These are phyloP conservation scores for Monilinia fructicola DNA, from an alignment of 2,329 filamentous ascomycete species.

Conservation along the genomic window DNA sequence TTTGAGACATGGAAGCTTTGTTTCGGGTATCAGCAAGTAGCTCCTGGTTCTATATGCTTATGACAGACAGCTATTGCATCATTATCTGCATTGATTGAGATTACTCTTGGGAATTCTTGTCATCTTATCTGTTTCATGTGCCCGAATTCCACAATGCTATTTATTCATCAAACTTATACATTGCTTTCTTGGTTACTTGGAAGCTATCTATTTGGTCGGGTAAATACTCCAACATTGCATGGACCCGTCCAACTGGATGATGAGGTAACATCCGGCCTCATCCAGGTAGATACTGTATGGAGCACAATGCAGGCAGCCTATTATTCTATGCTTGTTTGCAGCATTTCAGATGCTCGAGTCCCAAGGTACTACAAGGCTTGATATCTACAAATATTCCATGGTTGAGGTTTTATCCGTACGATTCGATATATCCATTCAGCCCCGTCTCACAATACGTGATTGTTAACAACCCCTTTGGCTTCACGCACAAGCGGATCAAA, in stretches of 20 bases:
- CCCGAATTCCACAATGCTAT: not conserved
- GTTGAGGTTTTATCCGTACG: not conserved
- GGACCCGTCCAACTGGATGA: not conserved
- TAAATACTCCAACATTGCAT: not conserved
- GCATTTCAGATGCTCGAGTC: slow-evolving; percentile 9
- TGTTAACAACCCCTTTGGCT: not conserved
- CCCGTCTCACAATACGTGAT: not conserved
- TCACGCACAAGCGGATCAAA: not conserved
- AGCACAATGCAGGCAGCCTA: slow-evolving; percentile 9
- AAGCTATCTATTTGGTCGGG: slow-evolving; percentile 1
- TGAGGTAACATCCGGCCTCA: slow-evolving; percentile 4
- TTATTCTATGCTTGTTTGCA: not conserved
- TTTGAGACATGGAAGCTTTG: not conserved
- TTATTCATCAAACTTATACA: not conserved
- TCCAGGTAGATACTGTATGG: not conserved
- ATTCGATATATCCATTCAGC: not conserved
- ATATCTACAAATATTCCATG: not conserved
- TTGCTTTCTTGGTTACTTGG: not conserved
- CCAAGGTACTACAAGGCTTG: slow-evolving; percentile 1
- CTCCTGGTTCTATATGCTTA: not conserved
- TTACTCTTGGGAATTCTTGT: slow-evolving; percentile 1
- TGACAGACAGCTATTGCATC: not conserved
- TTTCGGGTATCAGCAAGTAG: slow-evolving; percentile 3
- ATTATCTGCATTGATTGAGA: not conserved
- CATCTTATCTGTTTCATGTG: not conserved